Evolutionary conservation across 2,329 filamentous ascomycete species (phyloP).

Genomic region (Aspergillus sp.): DNA sequence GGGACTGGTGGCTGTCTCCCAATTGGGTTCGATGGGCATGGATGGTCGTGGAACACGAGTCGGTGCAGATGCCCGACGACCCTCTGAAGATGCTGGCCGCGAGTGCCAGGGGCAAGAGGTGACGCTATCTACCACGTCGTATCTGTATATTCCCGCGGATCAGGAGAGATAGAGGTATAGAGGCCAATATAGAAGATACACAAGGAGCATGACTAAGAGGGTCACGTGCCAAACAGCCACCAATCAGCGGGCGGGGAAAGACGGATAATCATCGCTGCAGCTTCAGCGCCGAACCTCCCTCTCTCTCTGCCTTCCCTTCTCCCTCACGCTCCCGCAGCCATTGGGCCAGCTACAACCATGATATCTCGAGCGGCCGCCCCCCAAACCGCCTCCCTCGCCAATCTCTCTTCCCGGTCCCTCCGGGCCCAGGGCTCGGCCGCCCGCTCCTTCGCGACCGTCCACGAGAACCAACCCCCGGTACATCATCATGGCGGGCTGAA

Average conservation of each 20-base stretch:
- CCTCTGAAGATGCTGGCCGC: constrained; percentile 22
- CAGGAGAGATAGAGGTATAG: constrained; percentile 1
- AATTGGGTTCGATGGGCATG: constrained; percentile 37
- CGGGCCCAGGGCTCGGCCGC: constrained; percentile 30
- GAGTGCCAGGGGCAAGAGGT: constrained; percentile 9
- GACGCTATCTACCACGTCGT: constrained; percentile 21
- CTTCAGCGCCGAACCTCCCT: constrained; percentile 10
- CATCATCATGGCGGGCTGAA: constrained; percentile 73
- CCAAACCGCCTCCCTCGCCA: constrained; percentile 31
- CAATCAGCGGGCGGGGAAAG: constrained; percentile 30
- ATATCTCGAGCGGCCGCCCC: constrained; percentile 39
- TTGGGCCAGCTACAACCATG: constrained; percentile 33
- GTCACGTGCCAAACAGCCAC: constrained; percentile 20
- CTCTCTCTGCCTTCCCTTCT: constrained; percentile 14
- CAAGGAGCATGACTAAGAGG: constrained; percentile 1
- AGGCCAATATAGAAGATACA: not conserved
- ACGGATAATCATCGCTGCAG: constrained; percentile 28
- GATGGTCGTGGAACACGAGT: constrained; percentile 33
- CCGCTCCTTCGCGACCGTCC: constrained; percentile 72
- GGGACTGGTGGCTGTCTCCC: constrained; percentile 26
- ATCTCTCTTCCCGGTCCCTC: constrained; percentile 33
- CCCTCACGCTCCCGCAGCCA: constrained; percentile 16
- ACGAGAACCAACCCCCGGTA: constrained; percentile 54
- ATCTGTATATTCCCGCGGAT: constrained; percentile 29
- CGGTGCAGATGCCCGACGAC: constrained; percentile 25